These are phyloP conservation scores for Taiozyma sp. DNA, from an alignment of 1,139 yeast genomes.

Conservation along the genomic window DNA sequence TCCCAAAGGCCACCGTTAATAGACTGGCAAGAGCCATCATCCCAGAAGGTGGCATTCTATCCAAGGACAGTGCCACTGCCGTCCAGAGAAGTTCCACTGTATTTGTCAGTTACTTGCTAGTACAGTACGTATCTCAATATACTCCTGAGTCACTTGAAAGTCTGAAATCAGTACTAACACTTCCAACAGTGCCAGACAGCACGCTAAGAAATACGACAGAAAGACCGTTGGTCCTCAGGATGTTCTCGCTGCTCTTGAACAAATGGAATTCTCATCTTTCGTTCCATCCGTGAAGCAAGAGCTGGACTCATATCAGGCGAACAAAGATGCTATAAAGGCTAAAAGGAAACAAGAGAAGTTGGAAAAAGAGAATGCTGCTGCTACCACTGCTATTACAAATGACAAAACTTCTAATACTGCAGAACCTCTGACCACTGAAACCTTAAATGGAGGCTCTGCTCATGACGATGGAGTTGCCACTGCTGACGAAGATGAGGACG, in stretches of 20 bases:
- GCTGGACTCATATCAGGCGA: constrained; percentile 38
- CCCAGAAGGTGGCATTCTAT: constrained; percentile 37
- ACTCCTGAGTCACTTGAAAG: neutral
- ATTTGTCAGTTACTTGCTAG: constrained; percentile 62
- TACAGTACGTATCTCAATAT: constrained; percentile 29
- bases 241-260: constrained; percentile 52
- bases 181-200: constrained; percentile 40
- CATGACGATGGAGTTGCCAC: neutral
- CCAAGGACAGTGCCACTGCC: constrained; percentile 65
- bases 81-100: constrained; percentile 71
- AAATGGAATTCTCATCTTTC: constrained; percentile 51
- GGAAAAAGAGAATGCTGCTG: constrained; percentile 12
- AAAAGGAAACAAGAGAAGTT: constrained; percentile 22
- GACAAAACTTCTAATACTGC: too few species aligned
- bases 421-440: neutral
- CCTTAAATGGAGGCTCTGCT: neutral
- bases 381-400: neutral
- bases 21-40: constrained; percentile 51
- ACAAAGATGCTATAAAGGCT: constrained; percentile 36
- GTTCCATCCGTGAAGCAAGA: constrained; percentile 49
- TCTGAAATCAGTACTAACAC: neutral
- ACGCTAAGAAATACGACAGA: constrained; percentile 47
- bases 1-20: constrained; percentile 60
- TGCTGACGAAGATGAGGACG: neutral
- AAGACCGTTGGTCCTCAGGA: constrained; percentile 67